Percentiles rank a stretch among this genome's conserved stretches.
phyloP scores from a whole-genome alignment of 495 filamentous ascomycete species.

The Penicillium tannophilum region DNA sequence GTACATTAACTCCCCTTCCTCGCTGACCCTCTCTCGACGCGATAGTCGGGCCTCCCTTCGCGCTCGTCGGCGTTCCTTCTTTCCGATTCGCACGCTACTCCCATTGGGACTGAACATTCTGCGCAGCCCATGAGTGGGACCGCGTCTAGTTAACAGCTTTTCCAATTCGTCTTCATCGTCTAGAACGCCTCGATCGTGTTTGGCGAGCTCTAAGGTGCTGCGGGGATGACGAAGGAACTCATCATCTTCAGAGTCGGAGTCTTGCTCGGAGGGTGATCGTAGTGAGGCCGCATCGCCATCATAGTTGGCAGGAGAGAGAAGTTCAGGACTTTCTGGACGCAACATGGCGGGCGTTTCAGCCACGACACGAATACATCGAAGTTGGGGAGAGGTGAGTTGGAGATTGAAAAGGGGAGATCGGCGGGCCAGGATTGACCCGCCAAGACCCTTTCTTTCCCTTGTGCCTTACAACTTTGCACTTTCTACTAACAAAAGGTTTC shows the following conservation, averaged over 20 bases:
- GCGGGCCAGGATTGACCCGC: slow-evolving; percentile 11
- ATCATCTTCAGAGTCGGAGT: slow-evolving; percentile 78
- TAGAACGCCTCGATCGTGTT: slow-evolving; percentile 74
- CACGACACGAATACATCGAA: slow-evolving; percentile 34
- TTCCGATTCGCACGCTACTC: slow-evolving; percentile 57
- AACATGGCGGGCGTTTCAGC: slow-evolving; percentile 27
- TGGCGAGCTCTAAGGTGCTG: slow-evolving; percentile 68
- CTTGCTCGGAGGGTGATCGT: slow-evolving; percentile 68
- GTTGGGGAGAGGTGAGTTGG: slow-evolving; percentile 6
- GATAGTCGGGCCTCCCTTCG: slow-evolving; percentile 46
- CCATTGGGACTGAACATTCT: slow-evolving; percentile 47
- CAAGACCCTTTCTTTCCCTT: slow-evolving; percentile 3
- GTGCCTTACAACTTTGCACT: background rate
- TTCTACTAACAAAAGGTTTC: no score
- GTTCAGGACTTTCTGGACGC: slow-evolving; percentile 34
- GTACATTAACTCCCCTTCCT: slow-evolving; percentile 79
- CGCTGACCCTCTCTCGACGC: slow-evolving; percentile 50
- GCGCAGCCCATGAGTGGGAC: slow-evolving; percentile 51
- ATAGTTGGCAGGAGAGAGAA: slow-evolving; percentile 65
- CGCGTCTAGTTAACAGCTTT: slow-evolving; percentile 62
- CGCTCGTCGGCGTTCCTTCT: slow-evolving; percentile 49
- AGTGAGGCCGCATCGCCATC: slow-evolving; percentile 70
- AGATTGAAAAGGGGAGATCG: slow-evolving; percentile 11
- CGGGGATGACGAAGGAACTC: slow-evolving; percentile 62
- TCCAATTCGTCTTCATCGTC: slow-evolving; percentile 89